phyloP scores from a whole-genome alignment of 176 grass and related monocot species.

The Miscanthus lutarioriparius region DNA sequence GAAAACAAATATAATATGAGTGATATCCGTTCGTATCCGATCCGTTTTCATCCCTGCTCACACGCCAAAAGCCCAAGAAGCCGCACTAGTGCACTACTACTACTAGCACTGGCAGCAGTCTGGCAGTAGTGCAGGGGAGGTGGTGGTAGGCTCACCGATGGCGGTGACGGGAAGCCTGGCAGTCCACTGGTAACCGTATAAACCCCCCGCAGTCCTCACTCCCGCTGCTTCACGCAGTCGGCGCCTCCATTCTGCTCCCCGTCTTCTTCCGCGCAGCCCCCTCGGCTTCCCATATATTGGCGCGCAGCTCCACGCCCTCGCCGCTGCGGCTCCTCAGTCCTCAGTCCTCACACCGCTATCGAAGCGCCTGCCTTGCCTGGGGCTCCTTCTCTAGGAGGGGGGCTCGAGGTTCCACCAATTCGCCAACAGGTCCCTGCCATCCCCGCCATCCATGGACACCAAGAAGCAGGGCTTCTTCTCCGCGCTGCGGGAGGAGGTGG shows the following conservation, averaged over 20 bases:
- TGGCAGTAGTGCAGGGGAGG: no score
- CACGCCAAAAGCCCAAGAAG: not conserved
- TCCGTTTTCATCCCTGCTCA: no score
- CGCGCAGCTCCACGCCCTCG: not conserved
- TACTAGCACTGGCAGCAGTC: not conserved
- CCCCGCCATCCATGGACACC: constrained; percentile 48
- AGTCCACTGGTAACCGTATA: constrained; percentile 29
- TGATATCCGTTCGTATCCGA: no score
- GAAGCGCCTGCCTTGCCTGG: not conserved
- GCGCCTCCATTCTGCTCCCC: constrained; percentile 27
- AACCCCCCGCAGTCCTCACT: not conserved
- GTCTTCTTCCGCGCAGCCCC: constrained; percentile 35
- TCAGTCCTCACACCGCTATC: not conserved
- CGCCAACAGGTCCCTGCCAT: constrained; percentile 11
- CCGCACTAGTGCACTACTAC: not conserved
- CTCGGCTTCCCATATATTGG: constrained; percentile 43
- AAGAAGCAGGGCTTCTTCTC: constrained; percentile 88
- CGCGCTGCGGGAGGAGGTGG: constrained; percentile 65
- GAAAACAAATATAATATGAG: no score
- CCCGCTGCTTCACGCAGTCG: constrained; percentile 44
- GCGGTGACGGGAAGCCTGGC: constrained; percentile 2
- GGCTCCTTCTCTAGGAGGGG: not conserved
- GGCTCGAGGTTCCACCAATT: not conserved
- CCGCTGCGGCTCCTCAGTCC: not conserved
- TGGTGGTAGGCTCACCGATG: not conserved